Base-by-base conservation (phyloP, 768 basidiomycete genomes). In the Agaricus subrufescens region DNA sequence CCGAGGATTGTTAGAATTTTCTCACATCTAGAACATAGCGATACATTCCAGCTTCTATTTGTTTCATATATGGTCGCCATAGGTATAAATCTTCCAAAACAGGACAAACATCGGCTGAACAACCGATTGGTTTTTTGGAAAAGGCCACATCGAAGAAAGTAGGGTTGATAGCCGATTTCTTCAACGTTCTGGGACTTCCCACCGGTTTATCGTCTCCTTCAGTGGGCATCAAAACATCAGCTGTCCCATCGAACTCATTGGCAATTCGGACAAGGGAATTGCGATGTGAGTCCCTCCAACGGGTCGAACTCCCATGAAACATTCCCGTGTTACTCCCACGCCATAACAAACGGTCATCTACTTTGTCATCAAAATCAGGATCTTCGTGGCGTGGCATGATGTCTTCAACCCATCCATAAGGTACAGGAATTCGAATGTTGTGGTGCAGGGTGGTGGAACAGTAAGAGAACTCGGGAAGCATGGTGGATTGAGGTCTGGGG, bases 241-340 rank as follows among this genome's bases (percentile, higher is more conserved):
- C 40, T 6, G 71, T 76, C n/a, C 62, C 80, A 58, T 63, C 69
- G 46, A 78, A 47, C 4, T 74, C 65, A 37, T 79, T 82, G 7
- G 77, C 56, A 26, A 70, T 65, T 12, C 70, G 67, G 31, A 85
- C 73, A 2, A 87, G 67, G 23, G 75, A 69, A 23, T 74, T 64
- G 0, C 86, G 70, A 53, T 87, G 86, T 4, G 75, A 71, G 23
- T 72, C 62, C 60, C 66, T 52, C 86, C 86, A 87, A 4, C 70
- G 69, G 7, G 75, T 69, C 1, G 60, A 52, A 1, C 63, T 53
- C 12, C 68, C 62, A 37, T 80, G 75, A 50, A 61, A 70, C 19
- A 83, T 86, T 9, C 89, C 90, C 0, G 89, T 90, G 45, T 82
- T 87, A 42, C 81, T 81, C 3, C 90, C 90, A 40, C 90, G 75